Conservation (phyloP, 1,284 basidiomycete species). For the Ganoderma leucocontextum region DNA sequence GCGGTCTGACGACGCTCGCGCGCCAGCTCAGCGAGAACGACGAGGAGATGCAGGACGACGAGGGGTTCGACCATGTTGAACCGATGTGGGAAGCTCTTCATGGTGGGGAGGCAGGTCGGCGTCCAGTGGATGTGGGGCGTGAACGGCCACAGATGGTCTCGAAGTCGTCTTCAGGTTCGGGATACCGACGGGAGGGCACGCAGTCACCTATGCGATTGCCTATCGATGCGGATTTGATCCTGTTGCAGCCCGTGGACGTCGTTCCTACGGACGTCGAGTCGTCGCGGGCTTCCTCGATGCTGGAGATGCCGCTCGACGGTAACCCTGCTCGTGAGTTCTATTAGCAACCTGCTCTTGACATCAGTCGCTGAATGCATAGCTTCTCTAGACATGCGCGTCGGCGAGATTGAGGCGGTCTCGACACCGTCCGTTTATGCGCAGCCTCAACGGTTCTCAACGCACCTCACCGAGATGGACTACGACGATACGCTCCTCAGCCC, state of each 20-base stretch:
- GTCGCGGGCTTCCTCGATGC: slow-evolving; percentile 59
- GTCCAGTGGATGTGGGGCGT: slow-evolving; percentile 33
- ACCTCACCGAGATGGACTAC: slow-evolving; percentile 39
- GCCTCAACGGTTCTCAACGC: slow-evolving; percentile 52
- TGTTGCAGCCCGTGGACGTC: slow-evolving; percentile 43
- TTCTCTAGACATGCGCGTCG: slow-evolving; percentile 58
- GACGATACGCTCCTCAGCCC: slow-evolving; percentile 27
- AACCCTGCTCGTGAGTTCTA: slow-evolving; percentile 53
- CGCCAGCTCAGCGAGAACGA: slow-evolving; percentile 70
- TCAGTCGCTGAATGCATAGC: slow-evolving; percentile 21
- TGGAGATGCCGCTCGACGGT: slow-evolving; percentile 48
- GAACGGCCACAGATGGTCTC: slow-evolving; percentile 40
- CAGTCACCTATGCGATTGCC: slow-evolving; percentile 45
- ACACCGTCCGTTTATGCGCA: slow-evolving; percentile 56
- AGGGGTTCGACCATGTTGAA: slow-evolving; percentile 30
- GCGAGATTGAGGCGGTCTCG: slow-evolving; percentile 57
- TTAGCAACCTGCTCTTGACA: neutral
- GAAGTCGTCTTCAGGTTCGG: slow-evolving; percentile 31
- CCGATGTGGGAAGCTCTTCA: slow-evolving; percentile 43
- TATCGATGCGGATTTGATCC: slow-evolving; percentile 37
- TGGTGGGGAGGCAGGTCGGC: slow-evolving; percentile 39
- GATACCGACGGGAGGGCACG: slow-evolving; percentile 33
- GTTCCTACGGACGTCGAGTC: slow-evolving; percentile 75
- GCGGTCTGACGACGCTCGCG: slow-evolving; percentile 67
- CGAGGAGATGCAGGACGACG: slow-evolving; percentile 47